Base-by-base conservation (phyloP, 2,329 filamentous ascomycete genomes). In the Tolypocladium ophioglossoides region DNA sequence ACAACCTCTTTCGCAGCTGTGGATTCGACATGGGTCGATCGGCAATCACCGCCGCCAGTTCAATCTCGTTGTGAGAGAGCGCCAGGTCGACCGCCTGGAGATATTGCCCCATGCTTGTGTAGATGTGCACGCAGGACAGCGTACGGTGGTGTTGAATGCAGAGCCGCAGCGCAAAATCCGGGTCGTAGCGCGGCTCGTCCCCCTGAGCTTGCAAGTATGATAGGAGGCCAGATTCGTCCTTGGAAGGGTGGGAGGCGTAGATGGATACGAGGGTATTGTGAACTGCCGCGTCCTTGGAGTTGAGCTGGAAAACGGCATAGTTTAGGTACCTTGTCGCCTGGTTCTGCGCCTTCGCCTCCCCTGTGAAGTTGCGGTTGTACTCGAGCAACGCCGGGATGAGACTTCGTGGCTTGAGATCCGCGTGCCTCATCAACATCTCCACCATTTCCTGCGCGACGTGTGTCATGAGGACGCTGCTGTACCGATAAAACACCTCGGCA, bases 211-310 rank as follows among this genome's bases (percentile, higher is more conserved):
- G 88, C 8, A 99, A 84, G 66, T 99, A 99, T 8, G 86, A 82
- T 41, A 97, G 79, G 2, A 99, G 80, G 0, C 87, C 87, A 0
- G 87, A 85, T 72, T 99, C 94, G 54, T 95, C 91, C 54, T 82
- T 79, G 3, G 89, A 90, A 2, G 86, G 77, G 61, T 94, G 86
- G 0, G 91, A 91, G 4, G 94, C 94, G 67, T 96, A 95, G 52
- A 99, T 92, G 10, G 92, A 96, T 50, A 99, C 89, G 7, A 99
- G 81, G 0, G 94, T 97, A 68, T 99, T 99, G 74, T 99, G 94
- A 12, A 99, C 86, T 2, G 94, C 92, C 3, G 94, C 85, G 63
- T 92, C 80, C 56, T 85, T 79, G 52, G 91, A 86, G 67, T 87
- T 79, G 64, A 91, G 79, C 72, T 92, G 82, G 72, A 95, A 91